Evolutionary conservation across 2,329 filamentous ascomycete genomes (phyloP).

Genomic region (Torrubiellomyces zombiae): DNA sequence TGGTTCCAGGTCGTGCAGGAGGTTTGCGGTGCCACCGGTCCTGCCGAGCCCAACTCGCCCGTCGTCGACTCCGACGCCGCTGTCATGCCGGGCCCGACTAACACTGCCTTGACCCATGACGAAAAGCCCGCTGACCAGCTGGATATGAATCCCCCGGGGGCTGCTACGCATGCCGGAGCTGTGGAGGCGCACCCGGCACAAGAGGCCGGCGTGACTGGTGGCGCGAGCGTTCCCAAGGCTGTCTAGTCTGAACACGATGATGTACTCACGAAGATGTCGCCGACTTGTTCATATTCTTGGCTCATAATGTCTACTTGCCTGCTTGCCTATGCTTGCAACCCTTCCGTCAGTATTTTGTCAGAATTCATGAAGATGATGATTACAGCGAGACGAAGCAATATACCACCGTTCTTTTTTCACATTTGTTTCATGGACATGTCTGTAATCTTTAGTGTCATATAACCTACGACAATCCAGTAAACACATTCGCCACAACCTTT

Average conservation of each 20-base stretch:
- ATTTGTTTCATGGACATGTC: no score
- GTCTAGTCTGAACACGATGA: background rate
- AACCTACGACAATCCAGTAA: no score
- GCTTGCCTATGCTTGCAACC: no score
- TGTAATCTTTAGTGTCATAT: no score
- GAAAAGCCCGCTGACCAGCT: conserved; percentile 5
- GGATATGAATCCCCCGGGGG: conserved; percentile 7
- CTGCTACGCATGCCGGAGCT: conserved; percentile 10
- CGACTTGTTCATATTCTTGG: no score
- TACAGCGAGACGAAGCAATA: no score
- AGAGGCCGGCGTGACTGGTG: conserved; percentile 28
- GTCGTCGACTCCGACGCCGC: conserved; percentile 5
- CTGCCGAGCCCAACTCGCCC: conserved; percentile 17
- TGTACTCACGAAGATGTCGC: no score
- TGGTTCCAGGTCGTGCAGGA: conserved; percentile 64
- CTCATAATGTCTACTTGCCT: no score
- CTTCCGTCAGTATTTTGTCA: no score
- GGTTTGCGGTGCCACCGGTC: conserved; percentile 35
- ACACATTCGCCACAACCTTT: no score
- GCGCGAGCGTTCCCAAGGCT: conserved; percentile 6
- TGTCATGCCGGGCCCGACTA: conserved; percentile 2
- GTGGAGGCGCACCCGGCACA: conserved; percentile 20
- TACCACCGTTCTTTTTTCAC: no score
- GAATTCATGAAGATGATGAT: no score
- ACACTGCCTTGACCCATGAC: background rate